Evolutionary conservation across 352 stramenopile species (phyloP).

Genomic region (Globisporangium carolinianum): DNA sequence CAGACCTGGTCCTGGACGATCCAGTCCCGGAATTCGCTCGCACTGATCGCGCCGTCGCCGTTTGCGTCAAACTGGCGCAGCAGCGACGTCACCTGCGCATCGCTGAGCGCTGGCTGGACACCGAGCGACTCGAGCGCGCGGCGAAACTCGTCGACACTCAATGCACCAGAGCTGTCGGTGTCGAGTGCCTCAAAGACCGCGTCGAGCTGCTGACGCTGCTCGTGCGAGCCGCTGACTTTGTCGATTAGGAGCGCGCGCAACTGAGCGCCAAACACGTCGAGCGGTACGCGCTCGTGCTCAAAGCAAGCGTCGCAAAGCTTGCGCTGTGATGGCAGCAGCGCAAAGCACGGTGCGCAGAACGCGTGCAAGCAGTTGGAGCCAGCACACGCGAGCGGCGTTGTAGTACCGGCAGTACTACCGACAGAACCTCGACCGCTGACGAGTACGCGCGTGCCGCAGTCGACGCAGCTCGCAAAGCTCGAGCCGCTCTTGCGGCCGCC

Average conservation of each 20-base stretch:
- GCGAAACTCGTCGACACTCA: slow-evolving; percentile 54
- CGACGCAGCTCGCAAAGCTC: slow-evolving; percentile 40
- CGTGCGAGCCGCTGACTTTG: slow-evolving; percentile 37
- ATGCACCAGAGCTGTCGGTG: slow-evolving; percentile 43
- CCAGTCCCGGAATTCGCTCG: slow-evolving; percentile 62
- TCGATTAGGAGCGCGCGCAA: slow-evolving; percentile 57
- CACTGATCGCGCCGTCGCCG: slow-evolving; percentile 56
- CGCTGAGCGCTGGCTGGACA: slow-evolving; percentile 47
- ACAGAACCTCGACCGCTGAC: slow-evolving; percentile 22
- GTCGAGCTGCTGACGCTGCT: slow-evolving; percentile 31
- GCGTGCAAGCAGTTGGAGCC: slow-evolving; percentile 55
- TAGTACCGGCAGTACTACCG: neutral
- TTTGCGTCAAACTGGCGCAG: slow-evolving; percentile 67
- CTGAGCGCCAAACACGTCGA: slow-evolving; percentile 51
- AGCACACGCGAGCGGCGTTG: slow-evolving; percentile 21
- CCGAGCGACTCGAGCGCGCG: slow-evolving; percentile 34
- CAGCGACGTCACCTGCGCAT: slow-evolving; percentile 38
- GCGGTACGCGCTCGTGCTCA: slow-evolving; percentile 39
- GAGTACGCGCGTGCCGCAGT: slow-evolving; percentile 38
- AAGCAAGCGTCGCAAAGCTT: slow-evolving; percentile 78
- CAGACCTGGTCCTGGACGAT: slow-evolving; percentile 58
- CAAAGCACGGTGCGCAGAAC: slow-evolving; percentile 52
- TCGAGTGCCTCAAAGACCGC: slow-evolving; percentile 53
- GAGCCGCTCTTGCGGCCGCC: slow-evolving; percentile 67
- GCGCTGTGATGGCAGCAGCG: slow-evolving; percentile 28